Evolutionary conservation across 2,329 filamentous ascomycete genomes (phyloP).

Genomic region (Hypomyces perniciosus): DNA sequence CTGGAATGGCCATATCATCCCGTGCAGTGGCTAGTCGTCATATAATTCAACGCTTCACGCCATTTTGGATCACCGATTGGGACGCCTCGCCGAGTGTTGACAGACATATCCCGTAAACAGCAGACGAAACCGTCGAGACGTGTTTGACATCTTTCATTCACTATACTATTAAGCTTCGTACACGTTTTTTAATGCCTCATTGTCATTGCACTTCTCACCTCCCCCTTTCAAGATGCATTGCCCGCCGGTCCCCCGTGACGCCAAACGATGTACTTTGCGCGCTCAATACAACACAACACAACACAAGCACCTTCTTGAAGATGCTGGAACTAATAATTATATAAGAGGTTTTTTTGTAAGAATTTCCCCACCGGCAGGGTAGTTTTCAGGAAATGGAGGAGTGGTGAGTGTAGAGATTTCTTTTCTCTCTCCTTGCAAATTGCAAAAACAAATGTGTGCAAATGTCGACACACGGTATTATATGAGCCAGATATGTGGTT

Average conservation of each 20-base stretch:
- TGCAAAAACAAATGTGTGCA: not conserved
- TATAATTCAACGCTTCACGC: too few relatives aligned
- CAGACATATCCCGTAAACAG: not conserved
- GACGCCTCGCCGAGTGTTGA: not conserved
- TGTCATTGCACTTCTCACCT: conserved; percentile 5
- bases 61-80: too few relatives aligned
- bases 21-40: too few relatives aligned
- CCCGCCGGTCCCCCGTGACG: conserved; percentile 14
- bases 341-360: conserved; percentile 1
- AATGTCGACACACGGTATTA: not conserved
- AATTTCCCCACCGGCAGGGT: conserved; percentile 4
- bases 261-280: conserved; percentile 11
- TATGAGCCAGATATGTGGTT: not conserved
- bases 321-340: conserved; percentile 10
- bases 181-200: conserved; percentile 10
- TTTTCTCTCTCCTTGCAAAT: not conserved
- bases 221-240: conserved; percentile 9
- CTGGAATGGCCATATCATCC: too few relatives aligned
- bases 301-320: not conserved
- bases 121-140: not conserved
- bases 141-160: conserved; percentile 8
- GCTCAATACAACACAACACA: conserved; percentile 4
- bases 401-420: conserved; percentile 2
- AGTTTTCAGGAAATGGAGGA: conserved; percentile 10
- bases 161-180: conserved; percentile 13